Evolutionary conservation across 176 grass and related monocot species (phyloP), one percentile per base, ranked within the genome.

Genomic region (Carex pumila): DNA sequence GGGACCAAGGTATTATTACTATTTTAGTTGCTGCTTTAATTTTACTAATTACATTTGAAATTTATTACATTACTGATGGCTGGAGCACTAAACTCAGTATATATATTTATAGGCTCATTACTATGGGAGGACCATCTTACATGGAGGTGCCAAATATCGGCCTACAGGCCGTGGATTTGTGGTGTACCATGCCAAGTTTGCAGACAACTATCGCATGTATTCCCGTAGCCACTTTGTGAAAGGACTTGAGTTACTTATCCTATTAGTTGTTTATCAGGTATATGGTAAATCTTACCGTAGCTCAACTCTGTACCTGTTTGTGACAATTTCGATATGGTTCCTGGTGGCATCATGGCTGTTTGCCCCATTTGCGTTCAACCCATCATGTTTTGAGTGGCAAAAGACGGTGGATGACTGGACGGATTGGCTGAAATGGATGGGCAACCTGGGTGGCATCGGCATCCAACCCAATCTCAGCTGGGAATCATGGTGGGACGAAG

Each of bases 151-250:
- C 19, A 98, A 91, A 86, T 98, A 94, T 91, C 94, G 75, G 85
- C 12, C 92, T 45, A 91, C 92, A 25, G 92, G 95, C 1, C 92
- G 91, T 85, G 95, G 91, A 31, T 98, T 94, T 90, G 92, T 98
- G 81, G 92, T 98, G 47, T 87, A 88, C 82, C 95, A 90, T 36
- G 95, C 91, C 30, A 94, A 91, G 63, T 98, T 93, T 87, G 95
- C 95, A 76, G 92, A 94, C 5, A 98, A 98, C 83, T 98, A 94
- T 49, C 89, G 92, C 30, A 87, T 98, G 88, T 94, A 98, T 82
- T 98, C 95, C 13, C 95, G 95, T 54, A 98, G 95, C 85, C 92
- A 98, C 66, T 98, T 98, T 83, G 92, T 94, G 17, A 98, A 94
- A 89, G 95, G 95, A 65, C 83, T 98, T 7, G 95, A 98, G 58